Evolutionary conservation across 2,329 filamentous ascomycete genomes (phyloP), one percentile per base, ranked within the genome.

Genomic region (Xylaria sp.): DNA sequence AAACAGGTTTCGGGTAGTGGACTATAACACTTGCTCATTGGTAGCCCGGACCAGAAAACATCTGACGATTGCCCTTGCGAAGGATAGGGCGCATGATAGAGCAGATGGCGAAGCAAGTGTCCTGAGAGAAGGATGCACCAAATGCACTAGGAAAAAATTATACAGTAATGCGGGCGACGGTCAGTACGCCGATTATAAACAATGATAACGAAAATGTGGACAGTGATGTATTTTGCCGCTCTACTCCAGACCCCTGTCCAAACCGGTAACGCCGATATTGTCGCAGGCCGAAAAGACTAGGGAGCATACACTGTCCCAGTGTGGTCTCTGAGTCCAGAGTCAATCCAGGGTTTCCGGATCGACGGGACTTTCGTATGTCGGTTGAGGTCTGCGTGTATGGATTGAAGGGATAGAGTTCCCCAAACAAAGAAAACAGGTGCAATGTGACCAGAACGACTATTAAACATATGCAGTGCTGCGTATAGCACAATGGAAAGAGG

Each of bases 231-330:
- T 67, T 66, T 72, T 63, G 39, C 71, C 69, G 46, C 73, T 73
- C 61, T 69, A 72, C 69, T 74, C 75, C 68, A 72, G 72, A 67
- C 70, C 70, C 65, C 57, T 76, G 71, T 75, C 74, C 73, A 75
- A 75, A 63, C 73, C 74, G 48, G 28, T 68, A 59, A 76, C 74
- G 74, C 75, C 74, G 66, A 62, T 63, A 59, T 52, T 69, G 59
- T 67, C 65, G 69, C 58, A 71, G 72, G 63, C 67, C 58, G 41
- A 71, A 59, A 72, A 46, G 54, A 65, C 56, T 63, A 39, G 46
- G 39, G 56, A 61, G 12, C 23, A 46, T 62, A 25, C 28, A 18
- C 13, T 48, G n/a, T n/a, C 44, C 41, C 23, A 25, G 55, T n/a
- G 48, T 55, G 25, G 62, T 46, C 70, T 61, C 46, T n/a, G 18